These are phyloP conservation scores for Coemansia brasiliensis DNA, from an alignment of 192 early-diverging fungal species.

Conservation along the genomic window DNA sequence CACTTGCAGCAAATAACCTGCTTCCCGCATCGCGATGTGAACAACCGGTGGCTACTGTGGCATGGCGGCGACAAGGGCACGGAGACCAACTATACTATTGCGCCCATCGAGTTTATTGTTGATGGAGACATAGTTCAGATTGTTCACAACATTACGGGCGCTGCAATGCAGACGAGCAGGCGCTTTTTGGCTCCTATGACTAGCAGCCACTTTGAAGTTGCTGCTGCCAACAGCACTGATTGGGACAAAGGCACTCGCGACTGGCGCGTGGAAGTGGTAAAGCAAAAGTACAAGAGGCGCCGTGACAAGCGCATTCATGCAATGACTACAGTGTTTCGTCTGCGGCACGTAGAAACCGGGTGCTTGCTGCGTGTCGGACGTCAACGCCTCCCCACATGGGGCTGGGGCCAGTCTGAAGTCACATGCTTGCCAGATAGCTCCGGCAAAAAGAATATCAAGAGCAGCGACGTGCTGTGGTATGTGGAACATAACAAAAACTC, in stretches of 20 bases:
- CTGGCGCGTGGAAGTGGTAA: conserved; percentile 59
- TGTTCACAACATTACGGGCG: conserved; percentile 62
- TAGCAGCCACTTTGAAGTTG: conserved; percentile 65
- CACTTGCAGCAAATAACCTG: conserved; percentile 87
- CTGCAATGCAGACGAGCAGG: conserved; percentile 64
- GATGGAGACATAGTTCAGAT: conserved; percentile 82
- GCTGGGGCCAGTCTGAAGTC: conserved; percentile 81
- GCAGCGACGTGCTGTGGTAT: conserved; percentile 61
- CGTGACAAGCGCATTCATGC: conserved; percentile 57
- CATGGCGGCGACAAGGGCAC: conserved; percentile 28
- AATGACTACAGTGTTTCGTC: conserved; percentile 63
- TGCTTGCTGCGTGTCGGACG: conserved; percentile 78
- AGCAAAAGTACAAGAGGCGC: conserved; percentile 49
- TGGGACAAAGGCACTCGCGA: conserved; percentile 74
- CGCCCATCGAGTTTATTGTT: conserved; percentile 57
- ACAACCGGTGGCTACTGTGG: conserved; percentile 67
- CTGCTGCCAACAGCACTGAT: conserved; percentile 60
- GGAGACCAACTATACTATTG: conserved; percentile 45
- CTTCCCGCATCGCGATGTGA: conserved; percentile 73
- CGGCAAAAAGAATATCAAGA: conserved; percentile 61
- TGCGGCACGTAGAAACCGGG: conserved; percentile 76
- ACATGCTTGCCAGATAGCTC: conserved; percentile 88
- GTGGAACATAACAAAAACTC: conserved; percentile 41
- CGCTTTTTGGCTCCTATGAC: conserved; percentile 64
- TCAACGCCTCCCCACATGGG: conserved; percentile 82